Base-by-base conservation (phyloP, 2,329 filamentous ascomycete genomes). In the Metarhizium guizhouense region DNA sequence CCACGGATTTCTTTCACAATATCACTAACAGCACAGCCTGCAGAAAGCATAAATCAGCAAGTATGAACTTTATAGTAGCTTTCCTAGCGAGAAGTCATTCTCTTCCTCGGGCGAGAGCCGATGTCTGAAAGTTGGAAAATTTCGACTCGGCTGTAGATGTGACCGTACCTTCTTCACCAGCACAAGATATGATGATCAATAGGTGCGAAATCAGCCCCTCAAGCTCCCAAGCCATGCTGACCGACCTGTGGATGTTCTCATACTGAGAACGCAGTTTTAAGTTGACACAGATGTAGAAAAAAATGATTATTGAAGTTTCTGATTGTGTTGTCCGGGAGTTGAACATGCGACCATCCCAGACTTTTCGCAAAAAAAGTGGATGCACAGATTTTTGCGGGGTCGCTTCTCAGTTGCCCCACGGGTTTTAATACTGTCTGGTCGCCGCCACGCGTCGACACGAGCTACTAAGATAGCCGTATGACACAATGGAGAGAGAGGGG, bases 161-260 rank as follows among this genome's bases (percentile, higher is more conserved):
- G 34, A 30, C 38, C 70, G 63, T 57, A 69, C 72, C 70, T 62
- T 68, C 60, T 62, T 72, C 70, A 52, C 71, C 71, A 29, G 67
- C 65, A 57, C 70, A 73, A 49, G 71, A 67, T 47, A 72, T 67
- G 38, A 71, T 59, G 51, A 70, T 65, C 57, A 73, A 60, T 49
- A 73, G 62, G 55, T 64, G 63, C 50, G 65, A 67, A 57, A 73
- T 70, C 59, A 72, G 61, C 59, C 67, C 68, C 63, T 73, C 71
- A 30, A 72, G 68, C 60, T 73, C 70, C 57, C 66, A 68, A 55
- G 67, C 65, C 71, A 73, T 73, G 53, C 49, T 60, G 55, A 60
- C 47, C 48, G 30, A 49, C 14, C 53, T 45, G 52, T 47, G 50
- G 40, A 51, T 55, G 34, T 55, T 54, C 29, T 64, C 69, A 72